phyloP scores from a whole-genome alignment of 1,284 basidiomycete species.

The Fomes fomentarius region DNA sequence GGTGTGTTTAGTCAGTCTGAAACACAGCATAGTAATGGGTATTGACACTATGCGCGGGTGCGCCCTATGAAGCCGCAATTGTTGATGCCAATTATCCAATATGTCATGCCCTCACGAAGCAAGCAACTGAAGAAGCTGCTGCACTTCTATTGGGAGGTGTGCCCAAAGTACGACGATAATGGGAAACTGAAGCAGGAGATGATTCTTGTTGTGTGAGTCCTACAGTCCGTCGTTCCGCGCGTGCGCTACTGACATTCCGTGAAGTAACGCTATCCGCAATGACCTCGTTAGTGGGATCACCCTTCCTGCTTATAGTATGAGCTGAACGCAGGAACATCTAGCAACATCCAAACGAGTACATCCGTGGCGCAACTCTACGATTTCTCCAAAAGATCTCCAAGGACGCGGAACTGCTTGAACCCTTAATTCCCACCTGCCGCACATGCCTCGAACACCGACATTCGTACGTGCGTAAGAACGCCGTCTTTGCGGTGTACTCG shows the following conservation, averaged over 20 bases:
- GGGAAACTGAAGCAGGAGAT: slow-evolving; percentile 99
- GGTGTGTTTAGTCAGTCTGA: slow-evolving; percentile 40
- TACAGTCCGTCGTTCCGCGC: background rate
- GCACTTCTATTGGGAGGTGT: slow-evolving; percentile 99
- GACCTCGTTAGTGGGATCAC: slow-evolving; percentile 84
- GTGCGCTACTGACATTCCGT: slow-evolving; percentile 25
- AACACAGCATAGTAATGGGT: background rate
- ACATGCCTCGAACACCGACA: slow-evolving; percentile 97
- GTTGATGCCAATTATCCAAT: slow-evolving; percentile 99
- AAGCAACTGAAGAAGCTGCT: slow-evolving; percentile 99
- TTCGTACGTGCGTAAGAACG: slow-evolving; percentile 98
- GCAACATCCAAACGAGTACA: slow-evolving; percentile 99
- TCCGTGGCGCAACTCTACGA: slow-evolving; percentile 94
- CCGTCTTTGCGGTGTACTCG: slow-evolving; percentile 94
- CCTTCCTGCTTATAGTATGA: too few relatives aligned
- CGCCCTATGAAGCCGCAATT: slow-evolving; percentile 68
- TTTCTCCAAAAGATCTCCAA: slow-evolving; percentile 96
- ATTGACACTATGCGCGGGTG: slow-evolving; percentile 2
- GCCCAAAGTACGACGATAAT: slow-evolving; percentile 96
- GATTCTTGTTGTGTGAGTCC: slow-evolving; percentile 95
- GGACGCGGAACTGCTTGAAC: slow-evolving; percentile 95
- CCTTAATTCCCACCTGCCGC: slow-evolving; percentile 92
- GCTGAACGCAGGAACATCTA: slow-evolving; percentile 38
- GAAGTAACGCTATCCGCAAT: slow-evolving; percentile 95
- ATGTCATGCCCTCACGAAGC: slow-evolving; percentile 91